Base-by-base conservation (phyloP, 2,329 filamentous ascomycete genomes). In the Sordariomycetes sp. region DNA sequence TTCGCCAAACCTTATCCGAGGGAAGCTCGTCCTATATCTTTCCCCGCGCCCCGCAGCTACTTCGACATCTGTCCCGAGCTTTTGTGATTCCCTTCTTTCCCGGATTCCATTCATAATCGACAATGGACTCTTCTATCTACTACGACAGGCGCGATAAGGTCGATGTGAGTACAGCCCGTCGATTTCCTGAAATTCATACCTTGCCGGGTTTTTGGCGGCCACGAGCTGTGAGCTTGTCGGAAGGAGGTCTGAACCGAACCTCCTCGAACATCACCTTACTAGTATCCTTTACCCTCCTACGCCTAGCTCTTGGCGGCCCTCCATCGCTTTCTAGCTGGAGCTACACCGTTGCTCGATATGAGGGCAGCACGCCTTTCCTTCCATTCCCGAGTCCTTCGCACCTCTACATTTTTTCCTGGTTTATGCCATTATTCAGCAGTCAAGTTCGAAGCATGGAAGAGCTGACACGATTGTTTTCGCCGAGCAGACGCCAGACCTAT, bases 61-160 rank as follows among this genome's bases (percentile, higher is more conserved):
- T 13, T 20, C n/a, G 20, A 24, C 20, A n/a, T 5, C 15, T 2
- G 39, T 45, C 4, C 22, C 4, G 45, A 22, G n/a, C 12, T 24
- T 50, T 2, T 24, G 22, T 50, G 20, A 50, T 20, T 22, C 5
- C 8, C n/a, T 45, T 24, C 45, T 5, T 22, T 24, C 12, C n/a
- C 12, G 8, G n/a, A 50, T 20, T 10, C n/a, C 10, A 24, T 3
- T 10, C 36, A 17, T 13, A 39, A 8, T 20, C 22, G n/a, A 56
- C 42, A 7, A 56, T 56, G 54, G 54, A 56, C 17, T n/a, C n/a
- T 25, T 51, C 39, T 50, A 50, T 56, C 22, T 56, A 51, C 28
- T 56, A 50, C 42, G 54, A 56, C 17, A 56, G 54, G 42, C 54
- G 54, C 45, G 54, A 56, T n/a, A 56, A 56, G 36, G 39, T 56